Conservation (phyloP, 176 grass and related monocot species). For the Aegilops bicornis region DNA sequence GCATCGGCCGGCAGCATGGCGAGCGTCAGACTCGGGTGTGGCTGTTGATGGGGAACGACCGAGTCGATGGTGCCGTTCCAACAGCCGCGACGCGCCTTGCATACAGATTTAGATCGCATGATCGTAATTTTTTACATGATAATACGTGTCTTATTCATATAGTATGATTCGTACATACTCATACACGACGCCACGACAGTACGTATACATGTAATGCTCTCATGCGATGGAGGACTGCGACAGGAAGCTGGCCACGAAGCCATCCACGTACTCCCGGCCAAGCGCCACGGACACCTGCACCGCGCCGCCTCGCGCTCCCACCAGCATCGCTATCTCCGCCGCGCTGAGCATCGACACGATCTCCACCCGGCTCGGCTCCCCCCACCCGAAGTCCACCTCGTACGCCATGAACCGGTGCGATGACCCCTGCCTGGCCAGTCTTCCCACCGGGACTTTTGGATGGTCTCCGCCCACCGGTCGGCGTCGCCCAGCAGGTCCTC, state of each 20-base stretch:
- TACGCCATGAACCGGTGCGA: constrained; percentile 51
- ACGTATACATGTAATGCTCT: no score
- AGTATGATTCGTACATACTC: no score
- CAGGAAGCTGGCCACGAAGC: constrained; percentile 18
- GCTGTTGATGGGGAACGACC: no score
- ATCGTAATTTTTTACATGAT: no score
- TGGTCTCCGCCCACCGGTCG: not conserved
- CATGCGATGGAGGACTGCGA: not conserved
- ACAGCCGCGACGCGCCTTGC: no score
- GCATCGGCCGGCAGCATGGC: no score
- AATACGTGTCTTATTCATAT: no score
- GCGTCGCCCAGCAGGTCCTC: not conserved
- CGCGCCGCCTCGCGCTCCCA: constrained; percentile 26
- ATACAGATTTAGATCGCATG: no score
- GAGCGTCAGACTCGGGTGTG: no score
- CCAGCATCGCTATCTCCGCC: not conserved
- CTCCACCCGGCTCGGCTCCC: constrained; percentile 45
- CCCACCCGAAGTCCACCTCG: constrained; percentile 60
- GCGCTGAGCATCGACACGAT: constrained; percentile 13
- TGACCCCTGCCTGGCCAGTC: not conserved
- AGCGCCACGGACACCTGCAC: constrained; percentile 47
- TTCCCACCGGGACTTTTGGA: not conserved
- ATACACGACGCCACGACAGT: no score
- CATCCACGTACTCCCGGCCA: not conserved
- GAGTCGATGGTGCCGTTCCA: no score